Percentiles rank a stretch among this genome's conserved stretches.
phyloP scores from a whole-genome alignment of 2,329 filamentous ascomycete genomes.

The Fusarium armeniacum region DNA sequence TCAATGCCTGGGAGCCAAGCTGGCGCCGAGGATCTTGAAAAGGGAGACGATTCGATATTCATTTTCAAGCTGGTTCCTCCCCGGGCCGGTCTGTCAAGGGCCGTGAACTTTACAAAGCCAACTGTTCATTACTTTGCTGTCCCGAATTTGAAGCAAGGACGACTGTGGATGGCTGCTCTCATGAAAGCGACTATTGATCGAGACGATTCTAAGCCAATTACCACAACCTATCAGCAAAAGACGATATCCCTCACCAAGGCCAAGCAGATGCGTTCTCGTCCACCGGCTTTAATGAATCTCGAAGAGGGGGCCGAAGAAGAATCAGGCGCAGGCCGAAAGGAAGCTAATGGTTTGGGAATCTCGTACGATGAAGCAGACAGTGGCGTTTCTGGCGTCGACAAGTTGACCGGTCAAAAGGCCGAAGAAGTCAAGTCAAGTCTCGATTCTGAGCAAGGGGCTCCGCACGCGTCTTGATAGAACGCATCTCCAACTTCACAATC shows the following conservation, averaged over 20 bases:
- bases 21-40: conserved; percentile 54
- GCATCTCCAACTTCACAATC: conserved; percentile 2
- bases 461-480: conserved; percentile 46
- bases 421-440: conserved; percentile 53
- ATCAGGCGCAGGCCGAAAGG: conserved; percentile 43
- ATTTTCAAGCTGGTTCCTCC: conserved; percentile 98
- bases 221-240: conserved; percentile 95
- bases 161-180: conserved; percentile 97
- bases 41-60: conserved; percentile 81
- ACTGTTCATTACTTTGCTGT: conserved; percentile 98
- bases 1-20: conserved; percentile 66
- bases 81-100: conserved; percentile 85
- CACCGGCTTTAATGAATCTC: conserved; percentile 86
- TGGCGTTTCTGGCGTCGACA: conserved; percentile 60
- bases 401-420: conserved; percentile 53
- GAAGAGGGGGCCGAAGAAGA: conserved; percentile 59
- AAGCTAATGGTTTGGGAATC: conserved; percentile 59
- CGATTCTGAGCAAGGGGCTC: conserved; percentile 48
- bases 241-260: conserved; percentile 95
- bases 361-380: conserved; percentile 60
- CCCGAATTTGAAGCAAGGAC: conserved; percentile 87
- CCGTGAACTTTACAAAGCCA: conserved; percentile 97
- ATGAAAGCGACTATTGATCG: conserved; percentile 99
- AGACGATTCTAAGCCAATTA: conserved; percentile 82
- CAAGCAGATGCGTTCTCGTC: conserved; percentile 86